Base-by-base conservation (phyloP, 108 stramenopile species). In the Pseudonitzschia multistriata region DNA sequence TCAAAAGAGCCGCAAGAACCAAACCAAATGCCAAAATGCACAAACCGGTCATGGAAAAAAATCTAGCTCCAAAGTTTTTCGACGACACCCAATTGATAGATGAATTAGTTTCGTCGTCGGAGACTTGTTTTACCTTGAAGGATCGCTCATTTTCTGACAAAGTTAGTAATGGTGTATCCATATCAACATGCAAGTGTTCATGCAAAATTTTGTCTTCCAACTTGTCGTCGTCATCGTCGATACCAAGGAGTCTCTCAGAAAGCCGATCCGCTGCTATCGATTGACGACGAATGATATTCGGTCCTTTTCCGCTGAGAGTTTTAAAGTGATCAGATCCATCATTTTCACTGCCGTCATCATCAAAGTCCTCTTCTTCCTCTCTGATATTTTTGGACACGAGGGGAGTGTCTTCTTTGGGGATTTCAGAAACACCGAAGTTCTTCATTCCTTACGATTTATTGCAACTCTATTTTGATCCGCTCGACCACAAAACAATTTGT, bases 201-300 rank as follows among this genome's bases (percentile, higher is more conserved):
- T 68, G 33, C 31, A 80, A 47, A 21, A 80, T 74, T 19, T 40
- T 36, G 27, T 68, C 79, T 63, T 80, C 79, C 25, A 37, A 17
- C 19, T 71, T 70, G 28, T 62, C 67, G 50, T 79, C 78, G 48
- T 80, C 74, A 65, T 71, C 70, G 6, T 37, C 50, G 24, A 80
- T 52, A 5, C 63, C 66, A 42, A 80, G 59, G 49, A 80, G 49
- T 52, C 79, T 67, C 64, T 57, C 60, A 7, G 79, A 80, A 7
- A 80, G 65, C 24, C 47, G 67, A 67, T 80, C 74, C 25, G 79
- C 74, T 48, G 67, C 55, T 3, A 54, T 30, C 2, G 70, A 71
- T 67, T 74, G 62, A 24, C 77, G 65, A 24, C 76, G 76, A 13
- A 77, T 33, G 37, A 55, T 39, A 24, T 62, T 52, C 19, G 29